Evolutionary conservation across 495 filamentous ascomycete genomes (phyloP).

Genomic region (Daldinia vernicosa): DNA sequence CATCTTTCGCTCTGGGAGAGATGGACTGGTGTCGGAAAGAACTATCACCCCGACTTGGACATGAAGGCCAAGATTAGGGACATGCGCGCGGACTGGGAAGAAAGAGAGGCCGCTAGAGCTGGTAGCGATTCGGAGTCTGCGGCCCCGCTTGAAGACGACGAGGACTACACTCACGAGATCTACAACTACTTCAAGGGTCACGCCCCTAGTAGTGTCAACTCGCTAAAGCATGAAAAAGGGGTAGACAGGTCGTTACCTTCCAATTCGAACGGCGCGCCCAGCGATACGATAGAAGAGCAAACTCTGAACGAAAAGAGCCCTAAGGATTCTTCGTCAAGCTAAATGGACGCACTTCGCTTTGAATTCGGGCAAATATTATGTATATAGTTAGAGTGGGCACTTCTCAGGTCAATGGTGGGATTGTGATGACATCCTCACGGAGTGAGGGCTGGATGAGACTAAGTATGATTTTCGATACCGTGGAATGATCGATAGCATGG

Average conservation of each 20-base stretch:
- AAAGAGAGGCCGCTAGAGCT: constrained; percentile 33
- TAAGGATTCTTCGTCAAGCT: constrained; percentile 11
- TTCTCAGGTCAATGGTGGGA: constrained; percentile 1
- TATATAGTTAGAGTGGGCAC: constrained; percentile 8
- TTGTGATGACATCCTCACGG: constrained; percentile 7
- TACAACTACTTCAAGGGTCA: constrained; percentile 54
- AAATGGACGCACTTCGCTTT: neutral
- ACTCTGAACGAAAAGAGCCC: constrained; percentile 11
- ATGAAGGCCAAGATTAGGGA: constrained; percentile 81
- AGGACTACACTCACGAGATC: constrained; percentile 54
- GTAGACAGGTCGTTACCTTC: constrained; percentile 18
- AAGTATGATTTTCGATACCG: constrained; percentile 9
- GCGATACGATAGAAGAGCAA: constrained; percentile 11
- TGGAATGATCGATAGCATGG: constrained; percentile 29
- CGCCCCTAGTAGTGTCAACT: constrained; percentile 27
- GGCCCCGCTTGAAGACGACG: constrained; percentile 49
- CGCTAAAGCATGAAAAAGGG: constrained; percentile 38
- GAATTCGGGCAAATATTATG: neutral
- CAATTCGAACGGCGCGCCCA: constrained; percentile 12
- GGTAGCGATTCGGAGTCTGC: constrained; percentile 38
- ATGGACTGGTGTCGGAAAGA: constrained; percentile 70
- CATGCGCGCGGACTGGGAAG: constrained; percentile 64
- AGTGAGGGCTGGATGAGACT: constrained; percentile 5
- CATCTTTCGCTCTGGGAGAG: constrained; percentile 88
- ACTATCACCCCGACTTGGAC: constrained; percentile 82